phyloP scores from a whole-genome alignment of 2,329 filamentous ascomycete species.

The Epichloe aotearoae region DNA sequence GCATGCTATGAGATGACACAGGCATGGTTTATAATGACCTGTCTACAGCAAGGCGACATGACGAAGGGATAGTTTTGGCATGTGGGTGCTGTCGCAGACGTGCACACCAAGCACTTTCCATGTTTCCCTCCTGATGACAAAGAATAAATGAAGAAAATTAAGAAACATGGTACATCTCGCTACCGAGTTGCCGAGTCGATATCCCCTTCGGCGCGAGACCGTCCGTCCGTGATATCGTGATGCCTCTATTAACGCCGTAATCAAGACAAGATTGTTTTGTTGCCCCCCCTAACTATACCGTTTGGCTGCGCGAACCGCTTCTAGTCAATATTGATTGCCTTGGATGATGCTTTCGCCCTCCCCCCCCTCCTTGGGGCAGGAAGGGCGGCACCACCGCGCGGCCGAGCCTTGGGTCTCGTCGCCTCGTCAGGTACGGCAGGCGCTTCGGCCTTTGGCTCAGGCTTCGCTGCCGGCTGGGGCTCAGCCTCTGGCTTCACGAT shows the following conservation, averaged over 20 bases:
- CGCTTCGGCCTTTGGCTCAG: slow-evolving; percentile 17
- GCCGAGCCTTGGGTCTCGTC: slow-evolving; percentile 14
- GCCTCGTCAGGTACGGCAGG: slow-evolving; percentile 6
- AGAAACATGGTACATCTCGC: no score
- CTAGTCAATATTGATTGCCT: slow-evolving; percentile 7
- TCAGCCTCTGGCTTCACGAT: slow-evolving; percentile 22
- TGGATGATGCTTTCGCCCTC: slow-evolving; percentile 5
- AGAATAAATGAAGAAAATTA: no score
- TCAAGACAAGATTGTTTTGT: no score
- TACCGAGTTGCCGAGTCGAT: no score
- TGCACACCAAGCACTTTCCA: background rate
- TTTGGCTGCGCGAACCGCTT: no score
- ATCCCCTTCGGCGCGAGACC: no score
- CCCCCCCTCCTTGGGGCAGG: slow-evolving; percentile 16
- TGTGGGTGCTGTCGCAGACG: background rate
- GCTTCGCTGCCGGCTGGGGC: slow-evolving; percentile 6
- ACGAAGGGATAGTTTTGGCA: background rate
- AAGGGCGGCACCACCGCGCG: slow-evolving; percentile 14
- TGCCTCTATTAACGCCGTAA: no score
- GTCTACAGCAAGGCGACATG: background rate
- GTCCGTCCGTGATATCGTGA: no score
- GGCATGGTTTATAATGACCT: background rate
- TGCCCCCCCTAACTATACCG: no score
- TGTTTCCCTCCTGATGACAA: background rate
- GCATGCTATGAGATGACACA: background rate